Evolutionary conservation across 768 basidiomycete genomes (phyloP).

Genomic region (Dacryopinax primogenitus): DNA sequence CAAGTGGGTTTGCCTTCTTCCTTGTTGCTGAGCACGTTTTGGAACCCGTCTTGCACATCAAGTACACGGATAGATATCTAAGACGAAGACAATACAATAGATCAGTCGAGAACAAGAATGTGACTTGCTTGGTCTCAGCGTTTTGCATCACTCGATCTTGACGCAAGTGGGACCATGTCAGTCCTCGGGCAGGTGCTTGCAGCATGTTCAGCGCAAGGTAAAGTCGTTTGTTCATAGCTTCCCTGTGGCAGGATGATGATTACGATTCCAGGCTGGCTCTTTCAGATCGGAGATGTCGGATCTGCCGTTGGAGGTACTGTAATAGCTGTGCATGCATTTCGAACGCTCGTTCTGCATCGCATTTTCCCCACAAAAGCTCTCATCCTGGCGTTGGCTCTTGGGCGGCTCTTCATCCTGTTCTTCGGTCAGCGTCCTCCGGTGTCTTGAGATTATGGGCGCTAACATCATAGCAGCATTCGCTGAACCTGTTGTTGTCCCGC

Average conservation of each 20-base stretch:
- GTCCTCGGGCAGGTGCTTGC: constrained; percentile 43
- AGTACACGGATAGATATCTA: too few species aligned
- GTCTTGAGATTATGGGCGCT: not conserved
- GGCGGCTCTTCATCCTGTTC: constrained; percentile 41
- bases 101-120: too few species aligned
- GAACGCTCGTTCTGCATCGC: constrained; percentile 45
- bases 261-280: constrained; percentile 39
- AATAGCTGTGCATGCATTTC: constrained; percentile 57
- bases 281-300: constrained; percentile 49
- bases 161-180: constrained; percentile 33
- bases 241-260: too few species aligned
- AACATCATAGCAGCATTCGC: constrained; percentile 14
- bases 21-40: too few species aligned
- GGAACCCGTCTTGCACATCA: too few species aligned
- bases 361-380: constrained; percentile 42
- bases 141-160: constrained; percentile 31
- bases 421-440: constrained; percentile 34
- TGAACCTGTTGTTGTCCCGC: constrained; percentile 24
- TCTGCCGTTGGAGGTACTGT: constrained; percentile 53
- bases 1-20: too few species aligned
- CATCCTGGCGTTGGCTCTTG: constrained; percentile 32
- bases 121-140: too few species aligned
- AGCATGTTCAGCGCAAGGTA: not conserved
- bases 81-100: too few species aligned
- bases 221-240: too few species aligned